A percentile compares a stretch with the other conserved stretches of the same genome.
Conservation (phyloP, 2,329 filamentous ascomycete species). For the Ceratocystis ficicola region DNA sequence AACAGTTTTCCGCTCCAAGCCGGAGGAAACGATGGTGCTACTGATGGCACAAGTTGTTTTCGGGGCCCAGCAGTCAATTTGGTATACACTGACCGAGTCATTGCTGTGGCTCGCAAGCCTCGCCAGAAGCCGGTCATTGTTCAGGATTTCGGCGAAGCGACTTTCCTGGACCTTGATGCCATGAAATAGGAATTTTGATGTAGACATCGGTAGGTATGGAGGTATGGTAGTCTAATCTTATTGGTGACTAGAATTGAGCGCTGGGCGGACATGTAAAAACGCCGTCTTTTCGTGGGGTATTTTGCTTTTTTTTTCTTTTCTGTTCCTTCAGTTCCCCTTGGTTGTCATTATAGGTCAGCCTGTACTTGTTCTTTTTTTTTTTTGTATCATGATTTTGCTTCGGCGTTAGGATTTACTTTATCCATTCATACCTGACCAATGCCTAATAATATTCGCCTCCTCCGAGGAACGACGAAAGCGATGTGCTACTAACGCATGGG, state of each 20-base stretch:
- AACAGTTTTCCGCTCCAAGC: background rate
- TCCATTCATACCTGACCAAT: background rate
- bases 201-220: too few relatives aligned
- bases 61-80: conserved; percentile 32
- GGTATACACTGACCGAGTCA: conserved; percentile 33
- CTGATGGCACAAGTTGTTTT: conserved; percentile 23
- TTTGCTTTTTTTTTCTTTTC: background rate
- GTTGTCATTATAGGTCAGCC: background rate
- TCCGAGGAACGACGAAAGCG: background rate
- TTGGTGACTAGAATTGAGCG: too few relatives aligned
- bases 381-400: background rate
- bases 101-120: conserved; percentile 36
- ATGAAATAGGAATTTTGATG: background rate
- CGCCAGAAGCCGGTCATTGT: conserved; percentile 23
- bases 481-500: background rate
- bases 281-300: background rate
- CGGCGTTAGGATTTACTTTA: background rate
- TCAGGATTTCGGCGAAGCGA: conserved; percentile 56
- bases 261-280: too few relatives aligned
- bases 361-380: background rate
- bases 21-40: background rate
- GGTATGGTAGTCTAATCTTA: too few relatives aligned
- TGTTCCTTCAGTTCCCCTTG: background rate
- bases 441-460: background rate
- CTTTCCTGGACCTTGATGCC: conserved; percentile 39